Evolutionary conservation across 2,329 filamentous ascomycete genomes (phyloP).

Genomic region (Ophiocordyceps robertsii): DNA sequence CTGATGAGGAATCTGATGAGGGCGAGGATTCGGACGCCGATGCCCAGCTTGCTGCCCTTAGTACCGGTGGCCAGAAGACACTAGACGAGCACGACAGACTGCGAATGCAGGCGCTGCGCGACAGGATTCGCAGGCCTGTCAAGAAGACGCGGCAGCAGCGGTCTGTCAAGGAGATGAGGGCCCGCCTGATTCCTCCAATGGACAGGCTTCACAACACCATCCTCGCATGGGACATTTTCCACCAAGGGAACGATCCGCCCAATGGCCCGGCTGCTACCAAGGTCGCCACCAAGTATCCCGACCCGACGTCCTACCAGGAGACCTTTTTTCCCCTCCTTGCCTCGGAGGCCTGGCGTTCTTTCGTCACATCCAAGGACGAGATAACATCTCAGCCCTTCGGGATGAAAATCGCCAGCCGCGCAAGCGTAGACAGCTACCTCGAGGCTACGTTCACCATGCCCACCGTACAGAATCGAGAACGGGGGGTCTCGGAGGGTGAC

Average conservation of each 20-base stretch:
- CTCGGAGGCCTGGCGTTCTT: constrained; percentile 90
- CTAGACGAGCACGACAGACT: constrained; percentile 33
- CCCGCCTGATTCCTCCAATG: constrained; percentile 80
- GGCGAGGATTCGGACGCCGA: constrained; percentile 45
- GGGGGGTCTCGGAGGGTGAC: constrained; percentile 68
- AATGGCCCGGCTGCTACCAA: constrained; percentile 57
- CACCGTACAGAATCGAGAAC: constrained; percentile 54
- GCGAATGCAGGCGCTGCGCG: constrained; percentile 33
- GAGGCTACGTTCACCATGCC: constrained; percentile 81
- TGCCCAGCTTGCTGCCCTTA: constrained; percentile 31
- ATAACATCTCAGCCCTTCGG: constrained; percentile 68
- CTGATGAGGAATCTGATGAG: constrained; percentile 62
- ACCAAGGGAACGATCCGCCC: constrained; percentile 75
- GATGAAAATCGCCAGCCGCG: constrained; percentile 74
- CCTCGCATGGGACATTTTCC: constrained; percentile 90
- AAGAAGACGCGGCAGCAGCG: constrained; percentile 72
- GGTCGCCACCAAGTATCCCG: constrained; percentile 65
- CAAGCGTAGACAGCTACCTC: constrained; percentile 84
- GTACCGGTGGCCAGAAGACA: constrained; percentile 31
- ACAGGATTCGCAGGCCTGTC: constrained; percentile 55
- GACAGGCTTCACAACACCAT: constrained; percentile 74
- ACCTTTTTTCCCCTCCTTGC: constrained; percentile 86
- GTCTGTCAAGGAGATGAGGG: constrained; percentile 86
- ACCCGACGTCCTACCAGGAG: constrained; percentile 67
- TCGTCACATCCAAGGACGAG: constrained; percentile 83